phyloP scores from a whole-genome alignment of 2,329 filamentous ascomycete genomes.

The Aspergillus tubingensis region DNA sequence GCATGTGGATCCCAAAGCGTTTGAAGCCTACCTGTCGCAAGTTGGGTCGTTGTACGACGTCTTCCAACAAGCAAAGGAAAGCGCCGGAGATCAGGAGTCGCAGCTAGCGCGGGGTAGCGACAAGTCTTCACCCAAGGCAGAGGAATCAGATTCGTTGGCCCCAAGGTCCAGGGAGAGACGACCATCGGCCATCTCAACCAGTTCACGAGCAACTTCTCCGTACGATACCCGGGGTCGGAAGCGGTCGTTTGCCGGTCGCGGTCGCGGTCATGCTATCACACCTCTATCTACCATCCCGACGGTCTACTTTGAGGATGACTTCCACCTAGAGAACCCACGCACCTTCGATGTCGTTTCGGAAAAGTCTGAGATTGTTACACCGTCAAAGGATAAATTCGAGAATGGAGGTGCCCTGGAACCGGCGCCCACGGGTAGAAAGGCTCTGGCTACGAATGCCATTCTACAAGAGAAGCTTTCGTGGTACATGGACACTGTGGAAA shows the following conservation, averaged over 20 bases:
- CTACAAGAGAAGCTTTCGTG: conserved; percentile 97
- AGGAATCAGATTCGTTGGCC: conserved; percentile 53
- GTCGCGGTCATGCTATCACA: conserved; percentile 70
- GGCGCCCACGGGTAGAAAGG: conserved; percentile 65
- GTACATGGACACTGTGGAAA: conserved; percentile 99
- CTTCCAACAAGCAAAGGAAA: conserved; percentile 79
- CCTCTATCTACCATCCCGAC: conserved; percentile 87
- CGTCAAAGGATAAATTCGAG: conserved; percentile 55
- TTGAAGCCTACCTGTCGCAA: conserved; percentile 80
- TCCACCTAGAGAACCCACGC: conserved; percentile 91
- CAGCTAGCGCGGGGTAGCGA: conserved; percentile 50
- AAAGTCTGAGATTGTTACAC: conserved; percentile 88
- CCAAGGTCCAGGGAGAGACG: conserved; percentile 48
- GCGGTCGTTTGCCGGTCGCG: conserved; percentile 55
- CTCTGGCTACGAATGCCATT: conserved; percentile 92
- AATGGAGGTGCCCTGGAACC: conserved; percentile 64
- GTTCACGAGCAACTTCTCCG: conserved; percentile 48
- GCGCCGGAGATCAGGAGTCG: conserved; percentile 63
- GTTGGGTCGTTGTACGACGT: conserved; percentile 88
- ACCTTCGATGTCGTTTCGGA: conserved; percentile 98
- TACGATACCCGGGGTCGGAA: conserved; percentile 51
- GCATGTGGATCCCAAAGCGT: conserved; percentile 75
- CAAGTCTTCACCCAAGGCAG: conserved; percentile 46
- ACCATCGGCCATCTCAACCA: conserved; percentile 45
- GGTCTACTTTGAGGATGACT: conserved; percentile 94